phyloP scores from a whole-genome alignment of 441 rosid genomes.

The Adansonia rubrostipa region DNA sequence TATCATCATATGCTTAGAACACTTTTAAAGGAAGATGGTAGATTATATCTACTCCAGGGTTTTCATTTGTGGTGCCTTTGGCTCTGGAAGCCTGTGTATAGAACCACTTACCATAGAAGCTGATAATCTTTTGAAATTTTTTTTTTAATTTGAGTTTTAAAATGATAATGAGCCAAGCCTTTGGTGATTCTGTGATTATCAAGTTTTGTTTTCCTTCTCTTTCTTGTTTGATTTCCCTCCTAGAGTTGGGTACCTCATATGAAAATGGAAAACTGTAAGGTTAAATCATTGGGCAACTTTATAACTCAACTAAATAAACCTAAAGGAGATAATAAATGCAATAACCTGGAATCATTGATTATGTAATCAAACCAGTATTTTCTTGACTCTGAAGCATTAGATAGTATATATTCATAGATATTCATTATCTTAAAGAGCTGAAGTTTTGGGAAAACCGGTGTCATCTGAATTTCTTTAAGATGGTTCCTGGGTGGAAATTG shows the following conservation, averaged over 20 bases:
- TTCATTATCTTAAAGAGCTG: constrained; percentile 13
- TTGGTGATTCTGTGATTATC: neutral
- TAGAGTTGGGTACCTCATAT: neutral
- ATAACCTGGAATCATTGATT: neutral
- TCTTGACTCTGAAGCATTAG: neutral
- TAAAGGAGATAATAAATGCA: constrained; percentile 6
- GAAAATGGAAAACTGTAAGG: neutral
- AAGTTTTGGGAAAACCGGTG: neutral
- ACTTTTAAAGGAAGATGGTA: neutral
- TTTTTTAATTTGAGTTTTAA: neutral
- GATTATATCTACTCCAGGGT: neutral
- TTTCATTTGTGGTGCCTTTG: neutral
- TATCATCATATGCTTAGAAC: neutral
- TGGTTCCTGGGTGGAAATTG: constrained; percentile 8
- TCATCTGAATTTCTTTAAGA: constrained; percentile 9
- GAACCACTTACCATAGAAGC: constrained; percentile 2
- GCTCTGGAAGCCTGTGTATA: neutral
- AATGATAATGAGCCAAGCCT: neutral
- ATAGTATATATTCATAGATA: neutral
- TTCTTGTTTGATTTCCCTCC: constrained; percentile 9
- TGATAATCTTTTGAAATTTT: neutral
- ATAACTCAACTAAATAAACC: constrained; percentile 4
- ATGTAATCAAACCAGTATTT: neutral
- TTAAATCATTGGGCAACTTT: neutral
- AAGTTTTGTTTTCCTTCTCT: neutral